These are phyloP conservation scores for Herpetospermum pedunculosum DNA, from an alignment of 306 rosid species.

Conservation along the genomic window DNA sequence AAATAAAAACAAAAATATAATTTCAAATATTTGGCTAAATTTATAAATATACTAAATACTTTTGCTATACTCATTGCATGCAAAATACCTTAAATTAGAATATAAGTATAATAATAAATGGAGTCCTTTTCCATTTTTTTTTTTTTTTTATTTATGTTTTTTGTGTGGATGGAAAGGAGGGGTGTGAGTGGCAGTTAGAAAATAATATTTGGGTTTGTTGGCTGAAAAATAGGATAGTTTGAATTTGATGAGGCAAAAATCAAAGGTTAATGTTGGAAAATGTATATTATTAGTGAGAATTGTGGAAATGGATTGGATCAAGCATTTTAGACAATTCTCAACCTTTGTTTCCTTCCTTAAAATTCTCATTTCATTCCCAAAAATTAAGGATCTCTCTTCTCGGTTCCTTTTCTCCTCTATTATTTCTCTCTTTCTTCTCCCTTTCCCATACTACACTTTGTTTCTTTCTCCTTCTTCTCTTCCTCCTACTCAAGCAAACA, in stretches of 20 bases:
- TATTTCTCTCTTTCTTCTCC: conserved; percentile 5
- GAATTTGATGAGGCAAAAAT: no score
- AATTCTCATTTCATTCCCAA: not conserved
- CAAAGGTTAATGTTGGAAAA: not conserved
- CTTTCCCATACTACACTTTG: not conserved
- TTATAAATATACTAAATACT: no score
- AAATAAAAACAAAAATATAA: no score
- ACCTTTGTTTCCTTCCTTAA: not conserved
- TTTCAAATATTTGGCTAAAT: no score
- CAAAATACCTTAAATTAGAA: no score
- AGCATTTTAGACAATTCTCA: not conserved
- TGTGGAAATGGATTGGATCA: conserved; percentile 1
- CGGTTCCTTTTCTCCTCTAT: not conserved
- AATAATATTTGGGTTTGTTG: not conserved
- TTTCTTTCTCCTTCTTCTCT: not conserved
- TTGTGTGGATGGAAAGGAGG: no score
- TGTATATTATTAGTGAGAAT: not conserved
- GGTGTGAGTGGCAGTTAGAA: not conserved
- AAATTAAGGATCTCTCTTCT: conserved; percentile 10
- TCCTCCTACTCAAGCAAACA: not conserved
- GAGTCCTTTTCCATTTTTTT: no score
- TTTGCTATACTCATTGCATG: no score
- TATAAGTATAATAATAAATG: no score
- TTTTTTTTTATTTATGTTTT: no score
- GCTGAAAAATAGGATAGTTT: no score